These are phyloP conservation scores for Pseudozyma pruni DNA, from an alignment of 1,284 basidiomycete species.

Conservation along the genomic window DNA sequence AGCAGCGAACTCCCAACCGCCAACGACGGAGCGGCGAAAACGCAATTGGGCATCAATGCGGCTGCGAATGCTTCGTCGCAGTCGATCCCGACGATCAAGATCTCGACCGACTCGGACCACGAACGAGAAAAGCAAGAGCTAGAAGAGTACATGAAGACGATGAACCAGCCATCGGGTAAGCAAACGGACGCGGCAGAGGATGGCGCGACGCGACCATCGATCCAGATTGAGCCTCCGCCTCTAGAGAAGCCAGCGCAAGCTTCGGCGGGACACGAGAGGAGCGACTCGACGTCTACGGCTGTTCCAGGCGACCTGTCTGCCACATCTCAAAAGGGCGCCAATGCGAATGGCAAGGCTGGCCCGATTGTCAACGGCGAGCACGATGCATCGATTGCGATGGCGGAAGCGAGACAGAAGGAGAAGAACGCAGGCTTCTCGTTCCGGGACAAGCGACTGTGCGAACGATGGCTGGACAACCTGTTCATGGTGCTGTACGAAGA, in stretches of 20 bases:
- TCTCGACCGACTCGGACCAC: slow-evolving; percentile 82
- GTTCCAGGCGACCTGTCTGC: slow-evolving; percentile 21
- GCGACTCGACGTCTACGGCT: slow-evolving; percentile 37
- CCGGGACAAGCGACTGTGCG: slow-evolving; percentile 94
- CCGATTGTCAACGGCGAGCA: slow-evolving; percentile 48
- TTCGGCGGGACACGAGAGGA: slow-evolving; percentile 61
- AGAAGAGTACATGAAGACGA: slow-evolving; percentile 63
- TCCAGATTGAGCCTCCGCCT: slow-evolving; percentile 59
- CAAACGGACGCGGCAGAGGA: not conserved
- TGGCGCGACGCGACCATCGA: slow-evolving; percentile 7
- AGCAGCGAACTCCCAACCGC: slow-evolving; percentile 22
- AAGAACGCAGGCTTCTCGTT: slow-evolving; percentile 79
- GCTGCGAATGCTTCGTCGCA: slow-evolving; percentile 58
- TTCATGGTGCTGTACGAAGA: slow-evolving; percentile 99
- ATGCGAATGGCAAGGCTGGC: slow-evolving; percentile 9
- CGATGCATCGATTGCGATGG: slow-evolving; percentile 47
- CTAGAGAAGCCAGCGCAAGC: slow-evolving; percentile 69
- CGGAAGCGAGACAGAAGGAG: slow-evolving; percentile 38
- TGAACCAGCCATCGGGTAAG: slow-evolving; percentile 32
- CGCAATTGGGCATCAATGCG: slow-evolving; percentile 49
- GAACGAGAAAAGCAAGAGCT: slow-evolving; percentile 70
- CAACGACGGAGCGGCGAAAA: slow-evolving; percentile 6
- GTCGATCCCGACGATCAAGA: slow-evolving; percentile 84
- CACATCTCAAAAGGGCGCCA: slow-evolving; percentile 5
- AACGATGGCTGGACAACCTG: slow-evolving; percentile 96